These are phyloP conservation scores for Candida ortonii DNA, from an alignment of 805 yeast genomes.

Conservation along the genomic window DNA sequence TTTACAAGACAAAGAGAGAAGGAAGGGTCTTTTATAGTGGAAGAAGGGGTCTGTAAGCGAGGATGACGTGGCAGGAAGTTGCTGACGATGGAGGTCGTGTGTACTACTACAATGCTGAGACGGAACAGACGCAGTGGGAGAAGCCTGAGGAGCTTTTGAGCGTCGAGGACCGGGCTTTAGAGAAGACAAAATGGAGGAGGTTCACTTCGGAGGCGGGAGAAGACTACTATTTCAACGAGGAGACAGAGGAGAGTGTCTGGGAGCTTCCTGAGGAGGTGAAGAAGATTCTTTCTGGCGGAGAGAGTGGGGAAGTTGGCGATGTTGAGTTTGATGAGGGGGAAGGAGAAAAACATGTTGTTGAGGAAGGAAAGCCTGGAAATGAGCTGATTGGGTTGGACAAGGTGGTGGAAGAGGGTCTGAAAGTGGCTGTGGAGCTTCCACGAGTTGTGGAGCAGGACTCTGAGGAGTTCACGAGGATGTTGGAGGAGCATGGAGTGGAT, in stretches of 20 bases:
- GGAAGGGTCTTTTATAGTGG: too few species aligned
- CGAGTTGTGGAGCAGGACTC: neutral
- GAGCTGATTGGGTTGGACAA: conserved; percentile 10
- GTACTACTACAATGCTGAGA: conserved; percentile 66
- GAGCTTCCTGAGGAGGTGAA: conserved; percentile 58
- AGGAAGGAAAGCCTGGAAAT: conserved; percentile 12
- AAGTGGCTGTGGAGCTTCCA: neutral
- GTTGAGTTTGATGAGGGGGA: conserved; percentile 15
- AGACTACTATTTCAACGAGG: conserved; percentile 64
- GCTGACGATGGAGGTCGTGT: conserved; percentile 62
- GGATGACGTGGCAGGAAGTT: conserved; percentile 58
- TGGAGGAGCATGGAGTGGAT: conserved; percentile 57
- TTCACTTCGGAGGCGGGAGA: conserved; percentile 54
- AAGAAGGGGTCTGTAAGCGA: too few species aligned
- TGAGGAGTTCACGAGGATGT: conserved; percentile 49
- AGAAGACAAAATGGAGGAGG: conserved; percentile 51
- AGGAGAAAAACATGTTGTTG: conserved; percentile 7
- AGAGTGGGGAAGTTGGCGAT: conserved; percentile 11
- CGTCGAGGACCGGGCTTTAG: conserved; percentile 41
- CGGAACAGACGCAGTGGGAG: conserved; percentile 78
- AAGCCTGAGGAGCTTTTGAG: conserved; percentile 57
- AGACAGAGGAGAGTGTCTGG: conserved; percentile 74
- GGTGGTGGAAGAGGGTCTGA: conserved; percentile 7
- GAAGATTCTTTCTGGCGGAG: conserved; percentile 9
- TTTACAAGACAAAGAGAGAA: neutral